These are phyloP conservation scores for Pseudogymnoascus sp. DNA, from an alignment of 2,329 filamentous ascomycete species.

Conservation along the genomic window DNA sequence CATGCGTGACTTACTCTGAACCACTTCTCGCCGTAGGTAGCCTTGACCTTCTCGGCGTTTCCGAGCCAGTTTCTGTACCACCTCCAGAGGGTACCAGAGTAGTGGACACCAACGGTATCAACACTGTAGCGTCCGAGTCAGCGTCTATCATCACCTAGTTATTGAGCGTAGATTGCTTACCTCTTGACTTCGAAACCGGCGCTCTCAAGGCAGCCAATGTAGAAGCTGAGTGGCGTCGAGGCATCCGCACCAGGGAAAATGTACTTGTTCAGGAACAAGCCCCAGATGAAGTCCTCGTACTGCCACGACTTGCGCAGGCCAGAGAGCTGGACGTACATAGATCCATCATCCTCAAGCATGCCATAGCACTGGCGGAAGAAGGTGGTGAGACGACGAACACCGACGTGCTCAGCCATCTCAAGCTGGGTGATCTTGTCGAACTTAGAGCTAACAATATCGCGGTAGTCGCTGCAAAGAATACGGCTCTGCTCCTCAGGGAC, in stretches of 20 bases:
- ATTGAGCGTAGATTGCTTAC: neutral
- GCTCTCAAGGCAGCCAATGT: constrained; percentile 56
- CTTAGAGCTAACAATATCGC: constrained; percentile 50
- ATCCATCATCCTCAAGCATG: constrained; percentile 63
- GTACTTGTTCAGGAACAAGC: constrained; percentile 70
- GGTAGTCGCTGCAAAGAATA: constrained; percentile 63
- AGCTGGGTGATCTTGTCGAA: constrained; percentile 66
- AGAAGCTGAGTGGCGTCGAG: constrained; percentile 58
- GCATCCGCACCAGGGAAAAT: constrained; percentile 65
- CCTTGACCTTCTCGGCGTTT: constrained; percentile 59
- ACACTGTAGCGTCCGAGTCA: neutral
- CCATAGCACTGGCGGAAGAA: constrained; percentile 59
- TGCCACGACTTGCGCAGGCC: constrained; percentile 63
- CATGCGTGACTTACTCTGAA: constrained; percentile 46
- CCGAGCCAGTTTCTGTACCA: constrained; percentile 69
- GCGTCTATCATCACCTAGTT: constrained; percentile 17
- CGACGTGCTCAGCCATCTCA: constrained; percentile 67
- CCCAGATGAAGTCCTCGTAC: constrained; percentile 65
- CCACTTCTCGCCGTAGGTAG: constrained; percentile 62
- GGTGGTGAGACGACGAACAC: constrained; percentile 54
- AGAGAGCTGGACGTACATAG: constrained; percentile 63
- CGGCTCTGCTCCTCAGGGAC: constrained; percentile 54
- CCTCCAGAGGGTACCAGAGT: constrained; percentile 60
- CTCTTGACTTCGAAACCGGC: constrained; percentile 61
- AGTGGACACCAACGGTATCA: constrained; percentile 36